Base-by-base conservation (phyloP, 306 rosid species). In the Dicorynia guianensis region DNA sequence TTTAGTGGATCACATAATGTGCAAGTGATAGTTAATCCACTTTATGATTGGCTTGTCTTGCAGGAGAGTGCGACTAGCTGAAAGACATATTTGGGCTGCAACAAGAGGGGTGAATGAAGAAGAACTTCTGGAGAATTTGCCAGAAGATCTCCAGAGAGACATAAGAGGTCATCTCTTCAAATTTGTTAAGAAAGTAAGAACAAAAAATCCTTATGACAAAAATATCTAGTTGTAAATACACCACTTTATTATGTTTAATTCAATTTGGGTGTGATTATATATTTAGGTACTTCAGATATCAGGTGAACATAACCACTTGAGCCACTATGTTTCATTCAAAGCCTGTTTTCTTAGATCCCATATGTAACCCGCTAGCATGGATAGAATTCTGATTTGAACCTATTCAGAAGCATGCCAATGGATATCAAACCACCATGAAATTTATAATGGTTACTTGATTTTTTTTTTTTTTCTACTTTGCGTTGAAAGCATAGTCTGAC, bases 61-160 rank as follows among this genome's bases (percentile, higher is more conserved):
- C 11, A 89, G 93, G 89, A 78, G 47, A 75, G 93, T 89, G 40
- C 84, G 86, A 15, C 76, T 71, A 47, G 89, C 90, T 38, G 93
- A 89, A 72, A 67, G 87, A 48, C 84, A 74, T 50, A 80, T 38
- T 5, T 89, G 90, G 90, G 90, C 87, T 52, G 88, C 93, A 15
- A 86, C 90, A 52, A 86, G 93, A 78, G 93, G 93, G 13, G 93
- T 86, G 63, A 86, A 89, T 80, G 93, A 89, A 69, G 90, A 89
- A 75, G 30, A 43, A 34, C 87, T 84, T 77, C 44, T 89, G 72
- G 89, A 82, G 71, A 78, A 82, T 79, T 75, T 89, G 81, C 89
- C 93, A 1, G 89, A 89, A 68, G 89, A 89, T 74, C 80, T 89
- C 33, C 93, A 82, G 72, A 80, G 81, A 46, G 87, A 89, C 57